A percentile compares a stretch with the other conserved stretches of the same genome.
These are phyloP conservation scores for Monascus ruber DNA, from an alignment of 2,329 filamentous ascomycete species.

Conservation along the genomic window DNA sequence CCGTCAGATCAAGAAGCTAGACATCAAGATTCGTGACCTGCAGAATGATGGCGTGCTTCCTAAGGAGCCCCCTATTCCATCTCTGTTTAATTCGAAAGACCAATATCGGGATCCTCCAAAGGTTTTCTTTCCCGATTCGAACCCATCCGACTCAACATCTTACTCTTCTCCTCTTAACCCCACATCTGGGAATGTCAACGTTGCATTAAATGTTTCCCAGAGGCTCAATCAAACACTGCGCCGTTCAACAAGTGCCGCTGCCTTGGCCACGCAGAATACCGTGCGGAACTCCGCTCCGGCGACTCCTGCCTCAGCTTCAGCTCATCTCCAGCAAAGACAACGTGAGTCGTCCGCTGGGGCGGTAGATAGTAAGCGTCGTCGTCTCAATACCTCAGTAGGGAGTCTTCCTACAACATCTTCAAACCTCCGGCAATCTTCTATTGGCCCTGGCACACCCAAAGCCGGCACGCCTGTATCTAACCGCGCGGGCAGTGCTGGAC, in stretches of 20 bases:
- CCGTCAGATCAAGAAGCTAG: conserved; percentile 51
- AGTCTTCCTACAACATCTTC: conserved; percentile 44
- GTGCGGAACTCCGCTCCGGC: conserved; percentile 35
- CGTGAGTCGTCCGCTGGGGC: conserved; percentile 45
- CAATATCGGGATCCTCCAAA: conserved; percentile 35
- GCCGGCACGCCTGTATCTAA: conserved; percentile 40
- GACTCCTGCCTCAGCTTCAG: conserved; percentile 29
- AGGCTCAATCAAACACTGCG: conserved; percentile 31
- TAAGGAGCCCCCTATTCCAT: conserved; percentile 48
- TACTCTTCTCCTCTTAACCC: conserved; percentile 40
- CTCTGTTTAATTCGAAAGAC: conserved; percentile 41
- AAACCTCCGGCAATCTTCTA: conserved; percentile 48
- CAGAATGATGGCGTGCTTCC: conserved; percentile 48
- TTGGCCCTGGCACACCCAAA: conserved; percentile 54
- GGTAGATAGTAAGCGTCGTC: conserved; percentile 48
- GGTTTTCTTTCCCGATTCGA: conserved; percentile 38
- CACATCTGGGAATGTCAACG: conserved; percentile 44
- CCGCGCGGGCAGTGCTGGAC: conserved; percentile 50
- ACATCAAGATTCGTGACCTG: conserved; percentile 50
- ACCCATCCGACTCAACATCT: conserved; percentile 31
- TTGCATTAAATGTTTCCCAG: conserved; percentile 42
- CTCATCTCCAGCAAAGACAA: conserved; percentile 36
- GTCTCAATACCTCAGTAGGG: conserved; percentile 42
- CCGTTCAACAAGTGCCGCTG: conserved; percentile 23
- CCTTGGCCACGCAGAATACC: conserved; percentile 25